A percentile compares a stretch with the other conserved stretches of the same genome.
Conservation (phyloP, 1,139 yeast genomes). For the Kodamaea plutei region DNA sequence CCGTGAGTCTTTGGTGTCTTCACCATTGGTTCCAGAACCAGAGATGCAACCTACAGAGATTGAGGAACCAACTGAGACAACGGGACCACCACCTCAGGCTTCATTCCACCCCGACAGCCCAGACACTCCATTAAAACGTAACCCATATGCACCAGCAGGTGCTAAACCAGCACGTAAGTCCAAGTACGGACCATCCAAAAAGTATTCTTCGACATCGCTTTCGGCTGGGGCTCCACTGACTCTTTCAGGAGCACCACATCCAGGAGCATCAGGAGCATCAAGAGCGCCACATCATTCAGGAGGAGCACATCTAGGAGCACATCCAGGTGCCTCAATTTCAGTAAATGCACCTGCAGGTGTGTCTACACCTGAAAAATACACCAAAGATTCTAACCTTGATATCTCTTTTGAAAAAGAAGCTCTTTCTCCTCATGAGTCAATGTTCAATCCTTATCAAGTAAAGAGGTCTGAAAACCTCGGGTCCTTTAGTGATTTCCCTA, state of each 20-base stretch:
- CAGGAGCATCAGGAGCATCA: no score
- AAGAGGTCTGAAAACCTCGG: conserved; percentile 18
- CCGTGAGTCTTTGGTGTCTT: no score
- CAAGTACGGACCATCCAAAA: conserved; percentile 27
- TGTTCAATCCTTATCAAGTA: conserved; percentile 30
- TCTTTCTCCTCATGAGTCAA: conserved; percentile 11
- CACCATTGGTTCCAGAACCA: conserved; percentile 7
- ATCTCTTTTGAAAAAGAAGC: conserved; percentile 13
- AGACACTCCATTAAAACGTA: conserved; percentile 10
- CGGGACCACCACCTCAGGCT: conserved; percentile 1
- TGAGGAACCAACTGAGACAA: not conserved
- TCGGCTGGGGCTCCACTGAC: no score
- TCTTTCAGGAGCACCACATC: no score
- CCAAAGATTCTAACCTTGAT: conserved; percentile 15
- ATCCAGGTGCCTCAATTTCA: conserved; percentile 1
- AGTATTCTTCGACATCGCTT: conserved; percentile 12
- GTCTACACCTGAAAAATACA: not conserved
- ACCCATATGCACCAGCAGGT: conserved; percentile 41
- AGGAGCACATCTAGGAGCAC: not conserved
- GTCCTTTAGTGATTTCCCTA: conserved; percentile 41
- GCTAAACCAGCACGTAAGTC: conserved; percentile 12
- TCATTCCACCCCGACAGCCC: conserved; percentile 6
- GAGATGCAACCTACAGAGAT: not conserved
- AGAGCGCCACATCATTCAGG: conserved; percentile 3
- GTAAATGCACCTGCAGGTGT: no score